phyloP scores from a whole-genome alignment of 371 early-diverging fungal species.

The Rhizopus microsporus region DNA sequence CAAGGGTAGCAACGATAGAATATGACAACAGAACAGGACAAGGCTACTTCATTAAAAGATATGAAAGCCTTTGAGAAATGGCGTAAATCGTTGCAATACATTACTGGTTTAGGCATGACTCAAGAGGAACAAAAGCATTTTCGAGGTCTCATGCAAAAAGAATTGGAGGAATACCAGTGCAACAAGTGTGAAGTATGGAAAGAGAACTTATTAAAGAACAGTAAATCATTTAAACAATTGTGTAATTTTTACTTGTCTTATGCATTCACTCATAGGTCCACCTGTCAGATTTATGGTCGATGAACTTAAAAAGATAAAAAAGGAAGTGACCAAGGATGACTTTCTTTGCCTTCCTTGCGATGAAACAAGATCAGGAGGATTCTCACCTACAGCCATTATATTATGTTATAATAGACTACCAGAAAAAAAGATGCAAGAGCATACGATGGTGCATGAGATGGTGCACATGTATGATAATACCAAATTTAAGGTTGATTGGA shows the following conservation, averaged over 20 bases:
- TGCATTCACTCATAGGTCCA: conserved; percentile 57
- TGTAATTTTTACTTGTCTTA: not conserved
- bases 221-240: conserved; percentile 34
- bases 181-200: conserved; percentile 73
- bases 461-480: conserved; percentile 94
- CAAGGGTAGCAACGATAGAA: not conserved
- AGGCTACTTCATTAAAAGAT: conserved; percentile 28
- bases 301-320: conserved; percentile 71
- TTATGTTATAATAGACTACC: conserved; percentile 84
- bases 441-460: conserved; percentile 94
- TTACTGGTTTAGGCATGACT: conserved; percentile 67
- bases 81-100: conserved; percentile 55
- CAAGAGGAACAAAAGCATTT: conserved; percentile 44
- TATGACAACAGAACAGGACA: conserved; percentile 7
- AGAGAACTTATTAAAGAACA: conserved; percentile 69
- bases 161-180: conserved; percentile 58
- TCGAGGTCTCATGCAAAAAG: conserved; percentile 37
- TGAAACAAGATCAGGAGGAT: conserved; percentile 78
- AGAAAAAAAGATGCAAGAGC: conserved; percentile 77
- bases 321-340: conserved; percentile 56
- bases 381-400: conserved; percentile 77
- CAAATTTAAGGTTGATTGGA: conserved; percentile 82
- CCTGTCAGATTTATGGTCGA: conserved; percentile 85
- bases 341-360: conserved; percentile 85
- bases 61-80: conserved; percentile 57